phyloP scores from a whole-genome alignment of 2,329 filamentous ascomycete species.

The Hyphodiscus sp. region DNA sequence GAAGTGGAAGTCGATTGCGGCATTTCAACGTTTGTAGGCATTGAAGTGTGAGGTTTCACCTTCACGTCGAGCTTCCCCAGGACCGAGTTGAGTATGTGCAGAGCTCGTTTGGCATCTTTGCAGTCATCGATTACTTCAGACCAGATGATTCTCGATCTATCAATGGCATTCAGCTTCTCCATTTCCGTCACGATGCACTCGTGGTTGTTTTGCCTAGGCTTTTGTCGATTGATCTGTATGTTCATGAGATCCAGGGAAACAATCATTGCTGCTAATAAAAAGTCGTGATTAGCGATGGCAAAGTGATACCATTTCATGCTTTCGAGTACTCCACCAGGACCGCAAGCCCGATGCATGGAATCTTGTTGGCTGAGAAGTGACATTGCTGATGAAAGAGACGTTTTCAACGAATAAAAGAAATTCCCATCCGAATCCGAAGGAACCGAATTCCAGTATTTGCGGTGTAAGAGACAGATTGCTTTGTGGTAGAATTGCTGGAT shows the following conservation, averaged over 20 bases:
- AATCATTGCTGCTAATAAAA: slow-evolving; percentile 54
- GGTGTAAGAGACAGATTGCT: slow-evolving; percentile 47
- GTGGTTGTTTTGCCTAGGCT: not conserved
- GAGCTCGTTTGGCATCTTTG: slow-evolving; percentile 18
- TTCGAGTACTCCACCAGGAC: slow-evolving; percentile 47
- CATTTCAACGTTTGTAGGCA: not conserved
- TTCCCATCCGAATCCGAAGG: slow-evolving; percentile 30
- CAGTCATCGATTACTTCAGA: slow-evolving; percentile 17
- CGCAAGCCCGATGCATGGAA: slow-evolving; percentile 41
- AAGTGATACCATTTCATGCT: slow-evolving; percentile 51
- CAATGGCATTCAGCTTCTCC: slow-evolving; percentile 18
- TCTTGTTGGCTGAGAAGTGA: slow-evolving; percentile 43
- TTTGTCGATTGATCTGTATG: not conserved
- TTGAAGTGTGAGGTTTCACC: not conserved
- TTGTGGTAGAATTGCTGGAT: slow-evolving; percentile 48
- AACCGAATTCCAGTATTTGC: slow-evolving; percentile 45
- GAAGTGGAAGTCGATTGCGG: not conserved
- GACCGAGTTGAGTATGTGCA: slow-evolving; percentile 16
- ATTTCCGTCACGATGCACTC: slow-evolving; percentile 13
- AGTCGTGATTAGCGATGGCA: slow-evolving; percentile 53
- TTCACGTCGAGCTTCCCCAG: slow-evolving; percentile 12
- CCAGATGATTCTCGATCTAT: slow-evolving; percentile 20
- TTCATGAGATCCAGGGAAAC: slow-evolving; percentile 41
- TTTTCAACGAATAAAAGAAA: slow-evolving; percentile 46
- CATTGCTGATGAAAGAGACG: slow-evolving; percentile 44